Base-by-base conservation (phyloP, 2,329 filamentous ascomycete species). In the Trichoderma hamatum region DNA sequence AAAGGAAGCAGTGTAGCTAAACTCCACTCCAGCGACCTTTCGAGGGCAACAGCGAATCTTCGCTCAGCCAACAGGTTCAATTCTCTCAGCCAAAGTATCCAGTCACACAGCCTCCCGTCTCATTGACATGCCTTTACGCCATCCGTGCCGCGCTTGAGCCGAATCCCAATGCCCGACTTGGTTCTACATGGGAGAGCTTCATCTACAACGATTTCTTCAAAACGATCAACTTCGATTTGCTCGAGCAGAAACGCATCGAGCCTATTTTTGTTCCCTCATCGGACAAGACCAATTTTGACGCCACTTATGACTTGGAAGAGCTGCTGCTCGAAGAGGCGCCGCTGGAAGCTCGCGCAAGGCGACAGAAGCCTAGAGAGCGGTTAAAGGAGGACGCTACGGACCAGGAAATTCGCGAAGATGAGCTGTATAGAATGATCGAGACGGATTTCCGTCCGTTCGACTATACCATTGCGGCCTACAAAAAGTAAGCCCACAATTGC, bases 231-330 rank as follows among this genome's bases (percentile, higher is more conserved):
- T 99, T 99, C 73, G 89, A 88, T 16, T 89, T 90, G 0, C 81
- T 99, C 43, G 93, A 97, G 78, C 85, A 89, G 72, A 98, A 97
- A 78, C 89, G 94, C 76, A 90, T 98, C 55, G 90, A 94, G 74
- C 96, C 96, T 0, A 89, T 98, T 3, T 99, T 99, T 78, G 88
- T 92, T 24, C 96, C 96, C 0, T 97, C 95, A 0, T 94, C 93
- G 68, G 96, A 98, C 60, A 99, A 99, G 86, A 98, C 96, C 3
- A 99, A 99, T 78, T 99, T 99, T 73, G 96, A 99, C 80, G 96
- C 96, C 5, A 99, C 96, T 0, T 98, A 99, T 77, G 96, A 99
- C 79, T 82, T 99, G 62, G 96, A 99, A 78, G 96, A 99, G 79
- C 80, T 99, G 24, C 82, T 99, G 2, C 81, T 99, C 55, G 96